Evolutionary conservation across 805 yeast species (phyloP), one percentile per base, ranked within the genome.

Genomic region (Candida hungchunana): DNA sequence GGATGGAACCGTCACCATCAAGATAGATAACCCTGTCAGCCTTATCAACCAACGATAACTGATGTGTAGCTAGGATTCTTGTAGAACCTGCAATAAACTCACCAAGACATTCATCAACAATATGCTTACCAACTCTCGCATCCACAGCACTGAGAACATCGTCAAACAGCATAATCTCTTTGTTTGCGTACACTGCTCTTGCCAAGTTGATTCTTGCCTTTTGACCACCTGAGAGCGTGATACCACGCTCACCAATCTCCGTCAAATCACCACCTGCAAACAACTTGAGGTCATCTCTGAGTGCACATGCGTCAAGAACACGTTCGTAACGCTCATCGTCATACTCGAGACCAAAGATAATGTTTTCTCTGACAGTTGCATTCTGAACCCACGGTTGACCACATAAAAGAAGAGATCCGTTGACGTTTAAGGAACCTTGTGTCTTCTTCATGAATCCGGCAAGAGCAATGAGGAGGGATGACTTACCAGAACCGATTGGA

Each of bases 111-210:
- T 69, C 54, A 32, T 74, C 68, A 63, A 81, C 71, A 32, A 82
- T 79, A 49, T 79, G 82, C 40, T 72, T 71, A 11, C 88, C 89
- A 29, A 82, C 89, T 46, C 79, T 75, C 18, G 86, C 85, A 57
- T 82, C 89, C 19, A 82, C 89, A 10, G 90, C 89, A 58, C 81
- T 73, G 32, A 82, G 66, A 11, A 81, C 83, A 51, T 82, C 90
- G 53, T 82, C 90, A 34, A 82, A 58, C 37, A 82, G 53, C 14
- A 78, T 60, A n/a, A 80, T 77, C 40, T 79, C 82, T 15, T 68
- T 70, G 20, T 75, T 63, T 4, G 78, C 71, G 48, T 82, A 82
- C 2, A 80, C 82, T 1, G 88, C 79, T 53, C 89, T 67, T 6
- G 89, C 89, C 40, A 82, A 60, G 46, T 74, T 69, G 35, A 82